Conservation (phyloP, 2,329 filamentous ascomycete genomes). For the Amauroascus verrucosus region DNA sequence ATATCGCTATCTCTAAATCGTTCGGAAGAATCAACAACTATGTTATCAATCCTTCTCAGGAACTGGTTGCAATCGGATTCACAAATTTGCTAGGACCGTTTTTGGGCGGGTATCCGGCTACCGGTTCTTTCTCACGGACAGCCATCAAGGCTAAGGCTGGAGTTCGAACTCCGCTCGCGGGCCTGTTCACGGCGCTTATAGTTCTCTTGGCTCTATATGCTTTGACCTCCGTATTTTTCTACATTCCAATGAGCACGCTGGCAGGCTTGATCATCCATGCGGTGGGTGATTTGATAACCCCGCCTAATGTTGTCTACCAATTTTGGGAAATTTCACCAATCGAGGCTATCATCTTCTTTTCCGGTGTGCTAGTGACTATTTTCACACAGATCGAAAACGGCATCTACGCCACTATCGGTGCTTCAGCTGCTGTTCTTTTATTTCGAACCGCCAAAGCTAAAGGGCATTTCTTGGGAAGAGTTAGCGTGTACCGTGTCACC, state of each 20-base stretch:
- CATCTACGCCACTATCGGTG: constrained; percentile 42
- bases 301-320: constrained; percentile 49
- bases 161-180: constrained; percentile 52
- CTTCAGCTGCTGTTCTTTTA: constrained; percentile 38
- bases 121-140: constrained; percentile 57
- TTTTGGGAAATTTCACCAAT: constrained; percentile 57
- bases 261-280: constrained; percentile 58
- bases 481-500: constrained; percentile 16
- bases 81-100: constrained; percentile 56
- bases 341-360: constrained; percentile 45
- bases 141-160: constrained; percentile 57
- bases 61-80: constrained; percentile 53
- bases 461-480: constrained; percentile 40
- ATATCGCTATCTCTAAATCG: constrained; percentile 54
- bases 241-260: constrained; percentile 57
- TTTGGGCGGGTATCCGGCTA: constrained; percentile 55
- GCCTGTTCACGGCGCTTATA: constrained; percentile 50
- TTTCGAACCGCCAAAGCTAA: constrained; percentile 39
- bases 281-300: constrained; percentile 52
- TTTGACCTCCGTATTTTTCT: constrained; percentile 52
- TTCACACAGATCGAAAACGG: constrained; percentile 44
- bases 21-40: constrained; percentile 55
- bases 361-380: constrained; percentile 49
- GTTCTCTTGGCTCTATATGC: constrained; percentile 54
- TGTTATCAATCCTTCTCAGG: constrained; percentile 53